Evolutionary conservation across 1,139 yeast genomes (phyloP).

Genomic region (Yamadazyma oceani): DNA sequence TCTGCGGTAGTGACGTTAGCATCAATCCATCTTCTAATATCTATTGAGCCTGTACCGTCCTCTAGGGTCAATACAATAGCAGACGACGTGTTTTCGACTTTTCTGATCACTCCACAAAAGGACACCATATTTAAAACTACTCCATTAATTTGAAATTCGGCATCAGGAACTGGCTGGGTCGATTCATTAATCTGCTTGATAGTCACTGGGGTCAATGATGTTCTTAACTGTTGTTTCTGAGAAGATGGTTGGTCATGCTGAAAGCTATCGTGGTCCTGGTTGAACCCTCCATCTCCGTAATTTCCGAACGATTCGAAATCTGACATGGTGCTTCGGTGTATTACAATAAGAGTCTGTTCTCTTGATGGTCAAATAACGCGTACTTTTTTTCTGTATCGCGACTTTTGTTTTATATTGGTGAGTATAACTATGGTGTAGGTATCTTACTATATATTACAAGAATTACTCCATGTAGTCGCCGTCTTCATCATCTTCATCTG

Average conservation of each 20-base stretch:
- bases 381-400: slow-evolving; percentile 3
- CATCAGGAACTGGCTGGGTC: slow-evolving; percentile 66
- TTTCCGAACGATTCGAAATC: slow-evolving; percentile 23
- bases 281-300: slow-evolving; percentile 37
- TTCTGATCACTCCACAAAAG: slow-evolving; percentile 66
- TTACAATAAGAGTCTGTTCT: too few species aligned
- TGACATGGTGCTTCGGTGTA: too few species aligned
- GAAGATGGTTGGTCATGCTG: slow-evolving; percentile 17
- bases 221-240: slow-evolving; percentile 38
- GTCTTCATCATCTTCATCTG: slow-evolving; percentile 8
- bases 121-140: slow-evolving; percentile 60
- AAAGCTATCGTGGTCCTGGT: slow-evolving; percentile 20
- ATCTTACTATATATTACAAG: neutral
- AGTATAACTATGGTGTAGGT: neutral
- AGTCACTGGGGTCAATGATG: slow-evolving; percentile 74
- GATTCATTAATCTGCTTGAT: slow-evolving; percentile 76
- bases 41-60: slow-evolving; percentile 82
- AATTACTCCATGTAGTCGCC: slow-evolving; percentile 12
- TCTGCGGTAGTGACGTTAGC: slow-evolving; percentile 41
- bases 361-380: too few species aligned
- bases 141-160: slow-evolving; percentile 68
- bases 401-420: too few species aligned
- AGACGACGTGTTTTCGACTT: slow-evolving; percentile 51
- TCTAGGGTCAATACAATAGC: slow-evolving; percentile 61
- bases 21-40: slow-evolving; percentile 70